Percentiles rank a stretch among this genome's conserved stretches.
These are phyloP conservation scores for Phyllosticta citribraziliensis DNA, from an alignment of 2,329 filamentous ascomycete species.

Conservation along the genomic window DNA sequence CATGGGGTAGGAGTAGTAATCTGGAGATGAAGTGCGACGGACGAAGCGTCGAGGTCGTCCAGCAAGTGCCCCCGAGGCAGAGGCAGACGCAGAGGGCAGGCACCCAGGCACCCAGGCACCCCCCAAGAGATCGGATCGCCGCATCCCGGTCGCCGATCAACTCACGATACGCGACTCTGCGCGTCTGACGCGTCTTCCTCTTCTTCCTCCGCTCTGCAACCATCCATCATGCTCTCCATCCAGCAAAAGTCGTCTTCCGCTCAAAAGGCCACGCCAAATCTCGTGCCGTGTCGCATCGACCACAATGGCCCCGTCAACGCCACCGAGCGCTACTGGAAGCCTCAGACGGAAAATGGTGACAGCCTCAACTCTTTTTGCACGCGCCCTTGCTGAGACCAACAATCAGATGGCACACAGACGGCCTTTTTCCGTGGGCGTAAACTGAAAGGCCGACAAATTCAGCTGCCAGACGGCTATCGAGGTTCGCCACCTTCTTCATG, in stretches of 20 bases:
- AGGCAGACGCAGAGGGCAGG: too few relatives aligned
- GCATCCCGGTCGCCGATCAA: background rate
- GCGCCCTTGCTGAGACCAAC: background rate
- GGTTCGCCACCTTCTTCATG: conserved; percentile 26
- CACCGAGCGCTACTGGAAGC: conserved; percentile 60
- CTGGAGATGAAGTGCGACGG: background rate
- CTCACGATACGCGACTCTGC: background rate
- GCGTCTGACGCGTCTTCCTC: background rate
- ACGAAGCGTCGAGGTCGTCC: background rate
- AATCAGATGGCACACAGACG: conserved; percentile 32
- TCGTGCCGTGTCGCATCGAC: conserved; percentile 72
- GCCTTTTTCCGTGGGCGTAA: conserved; percentile 74
- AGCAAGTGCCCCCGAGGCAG: background rate
- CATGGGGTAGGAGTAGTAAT: background rate
- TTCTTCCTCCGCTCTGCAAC: background rate
- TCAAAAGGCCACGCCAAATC: conserved; percentile 49
- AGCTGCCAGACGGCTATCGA: conserved; percentile 61
- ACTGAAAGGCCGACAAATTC: conserved; percentile 56
- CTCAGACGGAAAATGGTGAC: conserved; percentile 27
- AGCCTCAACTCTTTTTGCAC: background rate
- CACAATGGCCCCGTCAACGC: conserved; percentile 64
- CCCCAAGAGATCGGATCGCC: too few relatives aligned
- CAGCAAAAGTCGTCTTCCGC: conserved; percentile 18
- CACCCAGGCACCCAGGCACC: too few relatives aligned
- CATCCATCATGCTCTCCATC: conserved; percentile 36